These are phyloP conservation scores for Candida arabinofermentans DNA, from an alignment of 805 yeast genomes.

Conservation along the genomic window DNA sequence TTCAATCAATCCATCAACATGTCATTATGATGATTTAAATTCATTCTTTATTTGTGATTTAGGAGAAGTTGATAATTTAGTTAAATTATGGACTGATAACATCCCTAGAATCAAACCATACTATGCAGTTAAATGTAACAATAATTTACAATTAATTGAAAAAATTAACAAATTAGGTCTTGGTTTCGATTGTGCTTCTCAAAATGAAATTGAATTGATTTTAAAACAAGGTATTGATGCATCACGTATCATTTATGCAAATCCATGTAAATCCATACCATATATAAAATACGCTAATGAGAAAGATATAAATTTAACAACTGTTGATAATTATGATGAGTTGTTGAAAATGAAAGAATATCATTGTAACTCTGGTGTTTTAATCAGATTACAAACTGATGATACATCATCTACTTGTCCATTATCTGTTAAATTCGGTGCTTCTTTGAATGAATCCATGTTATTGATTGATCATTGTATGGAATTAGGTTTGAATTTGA, in stretches of 20 bases:
- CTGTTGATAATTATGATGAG: conserved; percentile 88
- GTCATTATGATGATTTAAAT: conserved; percentile 66
- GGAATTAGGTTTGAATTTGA: conserved; percentile 56
- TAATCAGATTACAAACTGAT: conserved; percentile 84
- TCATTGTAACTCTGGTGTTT: conserved; percentile 67
- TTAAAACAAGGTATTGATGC: conserved; percentile 61
- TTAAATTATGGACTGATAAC: conserved; percentile 54
- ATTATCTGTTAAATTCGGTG: conserved; percentile 86
- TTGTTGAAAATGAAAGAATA: conserved; percentile 62
- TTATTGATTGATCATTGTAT: conserved; percentile 58
- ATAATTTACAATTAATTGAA: conserved; percentile 55
- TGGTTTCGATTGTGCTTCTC: conserved; percentile 92
- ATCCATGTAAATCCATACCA: conserved; percentile 89
- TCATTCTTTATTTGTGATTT: conserved; percentile 87
- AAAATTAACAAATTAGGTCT: conserved; percentile 59
- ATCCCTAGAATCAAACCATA: conserved; percentile 81
- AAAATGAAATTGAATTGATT: conserved; percentile 70
- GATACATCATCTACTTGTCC: conserved; percentile 85
- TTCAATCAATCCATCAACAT: conserved; percentile 8
- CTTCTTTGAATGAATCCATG: conserved; percentile 51
- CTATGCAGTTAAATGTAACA: conserved; percentile 95
- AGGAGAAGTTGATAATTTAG: conserved; percentile 62
- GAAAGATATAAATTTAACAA: conserved; percentile 61
- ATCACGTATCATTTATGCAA: conserved; percentile 77
- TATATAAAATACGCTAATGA: conserved; percentile 69